Evolutionary conservation across 371 early-diverging fungal genomes (phyloP).

Genomic region (Blyttiomyces sp.): DNA sequence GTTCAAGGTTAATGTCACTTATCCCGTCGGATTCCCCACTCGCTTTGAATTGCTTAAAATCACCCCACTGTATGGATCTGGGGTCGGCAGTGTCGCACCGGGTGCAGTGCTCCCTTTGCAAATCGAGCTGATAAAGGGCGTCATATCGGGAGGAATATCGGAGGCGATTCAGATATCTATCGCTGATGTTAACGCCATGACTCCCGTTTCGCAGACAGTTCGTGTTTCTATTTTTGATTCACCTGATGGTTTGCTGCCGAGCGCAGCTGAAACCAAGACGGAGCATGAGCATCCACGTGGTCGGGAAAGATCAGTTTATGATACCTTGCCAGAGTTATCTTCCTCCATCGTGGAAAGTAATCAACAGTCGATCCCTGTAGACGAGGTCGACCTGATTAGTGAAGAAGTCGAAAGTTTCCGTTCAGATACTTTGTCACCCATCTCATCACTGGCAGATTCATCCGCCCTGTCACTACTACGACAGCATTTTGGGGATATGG

Average conservation of each 20-base stretch:
- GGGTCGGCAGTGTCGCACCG: slow-evolving; percentile 56
- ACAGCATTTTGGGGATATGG: no score
- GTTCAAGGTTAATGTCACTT: slow-evolving; percentile 65
- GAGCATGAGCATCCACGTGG: background rate
- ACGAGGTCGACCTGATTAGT: no score
- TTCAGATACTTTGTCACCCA: no score
- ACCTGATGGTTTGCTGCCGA: background rate
- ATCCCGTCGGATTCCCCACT: slow-evolving; percentile 72
- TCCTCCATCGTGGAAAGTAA: background rate
- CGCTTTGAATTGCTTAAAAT: slow-evolving; percentile 35
- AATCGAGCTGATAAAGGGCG: slow-evolving; percentile 60
- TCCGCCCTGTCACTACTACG: no score
- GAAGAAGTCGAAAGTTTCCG: no score
- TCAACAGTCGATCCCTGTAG: background rate
- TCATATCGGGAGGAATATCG: slow-evolving; percentile 59
- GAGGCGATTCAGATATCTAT: slow-evolving; percentile 76
- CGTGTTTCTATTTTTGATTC: slow-evolving; percentile 66
- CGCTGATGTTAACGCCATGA: slow-evolving; percentile 69
- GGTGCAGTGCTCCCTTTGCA: slow-evolving; percentile 53
- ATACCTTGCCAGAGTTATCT: background rate
- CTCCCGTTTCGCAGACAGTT: slow-evolving; percentile 59
- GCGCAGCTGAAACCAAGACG: no score
- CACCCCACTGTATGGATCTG: slow-evolving; percentile 52
- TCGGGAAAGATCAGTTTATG: no score
- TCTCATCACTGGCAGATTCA: no score